Conservation (phyloP, 345 rosid genomes). For the Rhodomyrtus tomentosa region DNA sequence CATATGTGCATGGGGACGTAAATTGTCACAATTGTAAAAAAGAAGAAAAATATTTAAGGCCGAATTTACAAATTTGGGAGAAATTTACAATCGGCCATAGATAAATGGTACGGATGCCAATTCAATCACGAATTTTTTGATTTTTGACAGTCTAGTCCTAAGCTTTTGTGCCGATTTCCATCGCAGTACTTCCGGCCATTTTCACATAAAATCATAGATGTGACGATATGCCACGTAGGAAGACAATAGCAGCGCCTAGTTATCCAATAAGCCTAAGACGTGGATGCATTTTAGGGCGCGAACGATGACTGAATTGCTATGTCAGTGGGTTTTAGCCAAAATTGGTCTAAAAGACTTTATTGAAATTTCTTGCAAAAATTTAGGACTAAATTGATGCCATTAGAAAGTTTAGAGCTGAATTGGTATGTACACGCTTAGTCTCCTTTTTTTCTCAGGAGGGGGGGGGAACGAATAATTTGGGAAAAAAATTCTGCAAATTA, state of each 20-base stretch:
- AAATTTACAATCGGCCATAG: too few species aligned
- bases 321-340: fast-evolving
- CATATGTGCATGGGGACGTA: too few species aligned
- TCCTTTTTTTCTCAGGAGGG: too few species aligned
- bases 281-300: too few species aligned
- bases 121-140: fast-evolving
- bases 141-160: neutral
- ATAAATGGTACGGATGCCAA: fast-evolving
- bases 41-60: too few species aligned
- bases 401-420: fast-evolving
- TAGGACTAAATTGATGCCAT: fast-evolving
- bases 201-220: fast-evolving
- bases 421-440: fast-evolving
- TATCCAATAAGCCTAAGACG: too few species aligned
- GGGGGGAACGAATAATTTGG: too few species aligned
- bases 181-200: neutral
- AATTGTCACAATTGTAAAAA: too few species aligned
- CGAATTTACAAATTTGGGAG: too few species aligned
- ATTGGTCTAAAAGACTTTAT: fast-evolving
- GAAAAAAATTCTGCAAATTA: too few species aligned
- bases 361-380: fast-evolving
- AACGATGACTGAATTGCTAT: fast-evolving
- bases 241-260: too few species aligned
- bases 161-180: fast-evolving
- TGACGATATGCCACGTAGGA: fast-evolving